phyloP scores from a whole-genome alignment of 2,329 filamentous ascomycete genomes.

The Phialophora tarda region DNA sequence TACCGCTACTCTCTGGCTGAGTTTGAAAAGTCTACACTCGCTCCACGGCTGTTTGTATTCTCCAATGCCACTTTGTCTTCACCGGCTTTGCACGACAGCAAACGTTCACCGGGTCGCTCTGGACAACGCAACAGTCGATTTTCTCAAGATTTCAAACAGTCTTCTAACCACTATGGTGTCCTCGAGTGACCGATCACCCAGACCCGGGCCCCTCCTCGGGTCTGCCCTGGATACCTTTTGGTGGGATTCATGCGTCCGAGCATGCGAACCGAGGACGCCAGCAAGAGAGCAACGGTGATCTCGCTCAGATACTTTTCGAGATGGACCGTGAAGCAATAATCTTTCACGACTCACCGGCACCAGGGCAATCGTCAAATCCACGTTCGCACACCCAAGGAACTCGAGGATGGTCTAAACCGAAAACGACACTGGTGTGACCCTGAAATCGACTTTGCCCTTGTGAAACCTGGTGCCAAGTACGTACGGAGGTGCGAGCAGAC shows the following conservation, averaged over 20 bases:
- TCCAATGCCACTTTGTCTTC: not conserved
- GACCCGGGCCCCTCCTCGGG: not conserved
- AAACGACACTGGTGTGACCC: slow-evolving; percentile 31
- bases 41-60: not conserved
- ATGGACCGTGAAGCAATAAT: not conserved
- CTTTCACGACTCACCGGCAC: not conserved
- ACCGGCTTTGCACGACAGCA: not conserved
- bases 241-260: not conserved
- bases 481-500: not conserved
- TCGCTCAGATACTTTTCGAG: not conserved
- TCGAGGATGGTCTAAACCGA: slow-evolving; percentile 27
- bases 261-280: not conserved
- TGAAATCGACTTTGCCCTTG: slow-evolving; percentile 27
- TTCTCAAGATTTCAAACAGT: not conserved
- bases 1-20: not conserved
- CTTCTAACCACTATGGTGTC: not conserved
- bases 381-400: slow-evolving; percentile 17
- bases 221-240: not conserved
- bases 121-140: not conserved
- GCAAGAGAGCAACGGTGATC: not conserved
- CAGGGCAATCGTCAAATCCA: slow-evolving; percentile 1
- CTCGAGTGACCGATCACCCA: not conserved
- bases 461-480: slow-evolving; percentile 15
- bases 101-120: not conserved
- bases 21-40: not conserved